phyloP scores from a whole-genome alignment of 805 yeast genomes.

The Danielia oregonensis region DNA sequence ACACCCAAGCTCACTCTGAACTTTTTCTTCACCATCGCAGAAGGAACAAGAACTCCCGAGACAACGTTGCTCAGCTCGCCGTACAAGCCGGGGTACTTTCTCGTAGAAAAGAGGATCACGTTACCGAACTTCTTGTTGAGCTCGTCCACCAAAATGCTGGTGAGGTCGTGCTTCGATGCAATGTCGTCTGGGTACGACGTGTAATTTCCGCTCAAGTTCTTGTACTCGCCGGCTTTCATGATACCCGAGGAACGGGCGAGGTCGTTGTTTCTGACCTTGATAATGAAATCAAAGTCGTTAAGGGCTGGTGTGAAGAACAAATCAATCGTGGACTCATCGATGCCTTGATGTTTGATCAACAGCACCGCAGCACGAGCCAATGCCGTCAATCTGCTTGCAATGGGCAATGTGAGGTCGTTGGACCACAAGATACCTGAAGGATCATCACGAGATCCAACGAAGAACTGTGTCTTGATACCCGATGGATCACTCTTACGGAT shows the following conservation, averaged over 20 bases:
- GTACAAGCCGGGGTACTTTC: conserved; percentile 50
- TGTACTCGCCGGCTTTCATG: conserved; percentile 50
- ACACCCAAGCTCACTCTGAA: conserved; percentile 79
- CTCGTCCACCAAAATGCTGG: conserved; percentile 55
- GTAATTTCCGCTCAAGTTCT: conserved; percentile 50
- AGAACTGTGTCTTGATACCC: conserved; percentile 72
- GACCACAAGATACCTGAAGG: conserved; percentile 87
- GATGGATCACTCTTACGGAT: conserved; percentile 78
- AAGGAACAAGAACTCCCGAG: conserved; percentile 79
- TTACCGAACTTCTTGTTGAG: conserved; percentile 62
- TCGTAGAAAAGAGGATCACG: conserved; percentile 65
- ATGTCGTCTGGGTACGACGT: conserved; percentile 44
- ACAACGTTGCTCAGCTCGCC: conserved; percentile 60
- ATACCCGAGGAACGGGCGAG: conserved; percentile 54
- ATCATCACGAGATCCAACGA: conserved; percentile 80
- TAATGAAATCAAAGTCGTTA: conserved; percentile 78
- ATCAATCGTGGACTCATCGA: conserved; percentile 37
- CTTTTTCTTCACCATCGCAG: conserved; percentile 53
- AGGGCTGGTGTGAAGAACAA: conserved; percentile 76
- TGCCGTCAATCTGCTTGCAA: conserved; percentile 85
- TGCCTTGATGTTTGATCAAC: conserved; percentile 46
- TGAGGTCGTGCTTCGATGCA: conserved; percentile 55
- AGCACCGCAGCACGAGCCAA: conserved; percentile 72
- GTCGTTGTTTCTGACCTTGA: conserved; percentile 49
- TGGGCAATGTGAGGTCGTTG: conserved; percentile 57